These are phyloP conservation scores for Mesembryanthemum crystallinum DNA, from an alignment of 148 eudicot species.

Conservation along the genomic window DNA sequence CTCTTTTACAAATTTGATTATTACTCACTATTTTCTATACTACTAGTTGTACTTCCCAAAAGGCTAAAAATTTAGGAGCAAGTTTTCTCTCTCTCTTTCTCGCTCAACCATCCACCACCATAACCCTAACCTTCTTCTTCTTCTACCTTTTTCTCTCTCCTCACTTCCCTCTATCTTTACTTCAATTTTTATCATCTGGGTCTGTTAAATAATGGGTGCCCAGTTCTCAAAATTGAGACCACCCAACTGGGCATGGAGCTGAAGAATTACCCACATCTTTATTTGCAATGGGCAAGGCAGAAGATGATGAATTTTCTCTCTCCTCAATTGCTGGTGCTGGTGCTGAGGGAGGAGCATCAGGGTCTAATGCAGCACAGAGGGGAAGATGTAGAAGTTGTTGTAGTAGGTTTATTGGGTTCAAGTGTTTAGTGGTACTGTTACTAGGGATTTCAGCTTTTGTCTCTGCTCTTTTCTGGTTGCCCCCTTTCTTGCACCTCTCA, in stretches of 20 bases:
- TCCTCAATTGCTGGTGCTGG: constrained; percentile 29
- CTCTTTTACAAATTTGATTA: neutral
- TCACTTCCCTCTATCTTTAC: neutral
- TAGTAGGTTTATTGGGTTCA: constrained; percentile 43
- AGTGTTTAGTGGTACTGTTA: constrained; percentile 69
- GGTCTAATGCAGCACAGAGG: constrained; percentile 19
- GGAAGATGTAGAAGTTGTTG: constrained; percentile 23
- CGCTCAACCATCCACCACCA: constrained; percentile 38
- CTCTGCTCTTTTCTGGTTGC: constrained; percentile 85
- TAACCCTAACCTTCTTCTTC: constrained; percentile 21
- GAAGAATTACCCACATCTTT: constrained; percentile 20
- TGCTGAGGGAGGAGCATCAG: constrained; percentile 22
- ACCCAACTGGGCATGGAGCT: constrained; percentile 32
- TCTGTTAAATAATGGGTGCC: constrained; percentile 23
- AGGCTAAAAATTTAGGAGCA: constrained; percentile 27
- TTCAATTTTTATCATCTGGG: neutral
- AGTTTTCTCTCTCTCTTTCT: constrained; percentile 21
- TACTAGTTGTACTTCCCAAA: constrained; percentile 15
- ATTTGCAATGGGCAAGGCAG: constrained; percentile 47
- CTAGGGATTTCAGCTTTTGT: constrained; percentile 65
- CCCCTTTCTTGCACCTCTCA: constrained; percentile 53
- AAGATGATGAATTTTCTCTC: constrained; percentile 34
- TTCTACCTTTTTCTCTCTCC: constrained; percentile 18
- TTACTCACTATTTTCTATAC: too few species aligned
- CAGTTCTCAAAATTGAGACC: constrained; percentile 28